phyloP scores from a whole-genome alignment of 768 basidiomycete genomes.

The Clavaria fumosa region DNA sequence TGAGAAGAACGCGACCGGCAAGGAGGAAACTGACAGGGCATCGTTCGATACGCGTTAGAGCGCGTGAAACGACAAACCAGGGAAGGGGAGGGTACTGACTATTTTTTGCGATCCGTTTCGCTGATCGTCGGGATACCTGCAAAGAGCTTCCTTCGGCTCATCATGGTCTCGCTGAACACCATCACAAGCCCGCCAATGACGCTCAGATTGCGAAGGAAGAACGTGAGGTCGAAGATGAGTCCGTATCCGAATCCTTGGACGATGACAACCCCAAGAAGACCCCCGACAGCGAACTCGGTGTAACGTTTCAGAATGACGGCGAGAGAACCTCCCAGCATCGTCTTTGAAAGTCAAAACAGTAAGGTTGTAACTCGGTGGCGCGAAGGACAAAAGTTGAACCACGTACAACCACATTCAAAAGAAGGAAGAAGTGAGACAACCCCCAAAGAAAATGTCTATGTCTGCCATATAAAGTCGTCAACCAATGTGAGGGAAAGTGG shows the following conservation, averaged over 20 bases:
- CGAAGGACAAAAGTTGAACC: not conserved
- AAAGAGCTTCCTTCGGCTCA: slow-evolving; percentile 73
- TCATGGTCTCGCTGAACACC: slow-evolving; percentile 95
- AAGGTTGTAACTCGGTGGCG: not conserved
- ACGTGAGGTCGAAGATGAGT: slow-evolving; percentile 97
- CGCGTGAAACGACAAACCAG: not conserved
- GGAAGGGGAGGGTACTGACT: slow-evolving; percentile 39
- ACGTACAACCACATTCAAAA: slow-evolving; percentile 83
- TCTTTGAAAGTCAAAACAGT: slow-evolving; percentile 28
- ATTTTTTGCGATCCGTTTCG: slow-evolving; percentile 97
- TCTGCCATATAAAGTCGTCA: slow-evolving; percentile 26
- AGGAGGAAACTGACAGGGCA: slow-evolving; percentile 67
- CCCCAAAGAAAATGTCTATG: slow-evolving; percentile 95
- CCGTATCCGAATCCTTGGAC: slow-evolving; percentile 98
- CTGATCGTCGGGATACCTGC: slow-evolving; percentile 82
- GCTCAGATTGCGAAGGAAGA: slow-evolving; percentile 97
- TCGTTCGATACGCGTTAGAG: slow-evolving; percentile 1
- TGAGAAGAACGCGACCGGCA: slow-evolving; percentile 89
- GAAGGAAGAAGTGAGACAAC: slow-evolving; percentile 81
- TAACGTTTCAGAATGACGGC: slow-evolving; percentile 78
- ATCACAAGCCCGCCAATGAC: slow-evolving; percentile 98
- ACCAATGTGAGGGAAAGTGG: not conserved
- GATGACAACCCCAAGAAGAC: slow-evolving; percentile 81
- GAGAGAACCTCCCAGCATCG: slow-evolving; percentile 75
- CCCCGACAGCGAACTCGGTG: slow-evolving; percentile 81